Base-by-base conservation (phyloP, 768 basidiomycete genomes). In the Hirschioporus abietinus region DNA sequence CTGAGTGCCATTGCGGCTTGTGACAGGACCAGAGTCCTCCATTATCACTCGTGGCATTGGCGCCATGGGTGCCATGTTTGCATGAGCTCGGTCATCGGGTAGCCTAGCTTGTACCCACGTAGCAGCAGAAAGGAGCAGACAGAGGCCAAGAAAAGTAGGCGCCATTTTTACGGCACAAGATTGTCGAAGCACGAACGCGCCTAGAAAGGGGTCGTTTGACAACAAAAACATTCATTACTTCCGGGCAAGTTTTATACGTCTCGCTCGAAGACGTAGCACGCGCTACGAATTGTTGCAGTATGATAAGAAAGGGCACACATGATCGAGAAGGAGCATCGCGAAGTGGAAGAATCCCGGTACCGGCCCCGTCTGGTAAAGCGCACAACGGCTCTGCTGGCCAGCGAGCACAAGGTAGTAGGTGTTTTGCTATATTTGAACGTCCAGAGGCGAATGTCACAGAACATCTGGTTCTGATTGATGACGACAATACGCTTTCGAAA, bases 1-100 rank as follows among this genome's bases (percentile, higher is more conserved):
- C 64, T 66, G 42, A 27, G 72, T 69, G 42, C 74, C 72, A 70
- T 72, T 67, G 58, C 63, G 68, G 67, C 71, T 72, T 18, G 71
- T 73, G 18, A 73, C 68, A 20, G 71, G 68, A 20, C 35, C 27
- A 10, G 35, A 58, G n/a, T 23, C 26, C 17, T 57, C n/a, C n/a
- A 35, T 27, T 23, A 35, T 18, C 24, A 69, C 36, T 34, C 34
- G 42, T 12, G 69, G 65, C 15, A 64, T 52, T n/a, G 58, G 61
- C 12, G 66, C 60, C 18, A 65, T 27, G 15, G 42, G 72, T 30
- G 69, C 58, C 18, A 69, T 59, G 62, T 72, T 72, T 34, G 65
- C 73, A 63, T 74, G 70, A 35, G 65, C 18, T 25, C 73, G 64
- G 9, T 72, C 73, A 65, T 74, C 71, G 34, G 61, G 69, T 23